Percentiles rank a stretch among this genome's conserved stretches.
Evolutionary conservation across 345 rosid species (phyloP).

Genomic region (Moricandia arvensis): DNA sequence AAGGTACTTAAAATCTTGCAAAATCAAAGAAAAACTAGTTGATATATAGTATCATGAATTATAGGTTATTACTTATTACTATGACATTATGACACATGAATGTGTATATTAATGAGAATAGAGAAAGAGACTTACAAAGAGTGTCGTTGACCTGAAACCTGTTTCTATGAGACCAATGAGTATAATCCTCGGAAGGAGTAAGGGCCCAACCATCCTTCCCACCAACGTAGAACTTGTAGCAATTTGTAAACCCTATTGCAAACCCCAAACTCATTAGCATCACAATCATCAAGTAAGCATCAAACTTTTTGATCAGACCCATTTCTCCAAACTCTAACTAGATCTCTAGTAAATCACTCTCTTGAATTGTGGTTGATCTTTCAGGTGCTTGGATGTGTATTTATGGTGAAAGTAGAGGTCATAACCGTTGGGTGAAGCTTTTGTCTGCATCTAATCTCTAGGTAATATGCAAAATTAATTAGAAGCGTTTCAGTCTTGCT

Average conservation of each 20-base stretch:
- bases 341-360: neutral
- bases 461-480: neutral
- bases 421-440: conserved; percentile 40
- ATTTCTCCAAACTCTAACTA: neutral
- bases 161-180: conserved; percentile 78
- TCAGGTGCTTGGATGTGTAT: conserved; percentile 14
- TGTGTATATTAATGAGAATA: neutral
- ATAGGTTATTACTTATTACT: neutral
- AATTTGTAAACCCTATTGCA: conserved; percentile 36
- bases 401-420: conserved; percentile 32
- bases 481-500: conserved; percentile 44
- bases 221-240: conserved; percentile 60
- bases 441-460: conserved; percentile 32
- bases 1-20: conserved; percentile 30
- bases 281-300: conserved; percentile 21
- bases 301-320: conserved; percentile 18
- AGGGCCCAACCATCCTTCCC: conserved; percentile 79
- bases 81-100: neutral
- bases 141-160: conserved; percentile 86
- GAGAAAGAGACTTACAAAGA: conserved; percentile 47
- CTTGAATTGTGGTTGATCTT: neutral
- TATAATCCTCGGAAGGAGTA: conserved; percentile 61
- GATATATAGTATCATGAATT: neutral
- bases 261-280: conserved; percentile 39
- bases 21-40: neutral